Conservation (phyloP, 192 early-diverging fungal species). For the Phlyctochytrium arcticum region DNA sequence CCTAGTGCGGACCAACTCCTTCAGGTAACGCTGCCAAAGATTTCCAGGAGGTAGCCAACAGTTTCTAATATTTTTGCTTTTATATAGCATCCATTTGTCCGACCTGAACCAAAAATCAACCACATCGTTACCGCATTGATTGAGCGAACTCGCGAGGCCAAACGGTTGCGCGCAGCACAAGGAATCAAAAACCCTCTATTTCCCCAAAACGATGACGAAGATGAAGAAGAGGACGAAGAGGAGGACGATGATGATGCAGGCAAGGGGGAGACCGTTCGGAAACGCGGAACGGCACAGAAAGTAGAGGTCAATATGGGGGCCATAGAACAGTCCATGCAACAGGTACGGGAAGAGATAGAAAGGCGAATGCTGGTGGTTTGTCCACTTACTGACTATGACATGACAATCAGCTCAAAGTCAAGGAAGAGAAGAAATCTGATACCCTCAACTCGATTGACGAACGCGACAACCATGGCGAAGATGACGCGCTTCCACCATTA, state of each 20-base stretch:
- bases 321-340: constrained; percentile 8
- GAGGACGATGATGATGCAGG: constrained; percentile 22
- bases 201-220: constrained; percentile 4
- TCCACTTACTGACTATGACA: no score
- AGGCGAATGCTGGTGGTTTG: no score
- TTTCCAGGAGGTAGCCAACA: background rate
- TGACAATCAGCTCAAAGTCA: background rate
- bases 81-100: constrained; percentile 43
- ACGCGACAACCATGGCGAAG: background rate
- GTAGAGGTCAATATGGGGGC: background rate
- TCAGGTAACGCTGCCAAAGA: constrained; percentile 3
- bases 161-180: constrained; percentile 16
- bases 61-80: background rate
- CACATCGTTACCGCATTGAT: constrained; percentile 34
- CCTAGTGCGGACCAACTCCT: constrained; percentile 43
- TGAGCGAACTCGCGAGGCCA: constrained; percentile 32
- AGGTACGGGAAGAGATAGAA: background rate
- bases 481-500: background rate
- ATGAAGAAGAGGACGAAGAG: constrained; percentile 35
- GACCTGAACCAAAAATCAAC: constrained; percentile 2
- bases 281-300: constrained; percentile 11
- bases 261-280: constrained; percentile 18
- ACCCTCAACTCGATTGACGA: constrained; percentile 7
- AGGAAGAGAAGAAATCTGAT: background rate
- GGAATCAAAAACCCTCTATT: constrained; percentile 11